phyloP scores from a whole-genome alignment of 83 land plant species.

The Picea abies region DNA sequence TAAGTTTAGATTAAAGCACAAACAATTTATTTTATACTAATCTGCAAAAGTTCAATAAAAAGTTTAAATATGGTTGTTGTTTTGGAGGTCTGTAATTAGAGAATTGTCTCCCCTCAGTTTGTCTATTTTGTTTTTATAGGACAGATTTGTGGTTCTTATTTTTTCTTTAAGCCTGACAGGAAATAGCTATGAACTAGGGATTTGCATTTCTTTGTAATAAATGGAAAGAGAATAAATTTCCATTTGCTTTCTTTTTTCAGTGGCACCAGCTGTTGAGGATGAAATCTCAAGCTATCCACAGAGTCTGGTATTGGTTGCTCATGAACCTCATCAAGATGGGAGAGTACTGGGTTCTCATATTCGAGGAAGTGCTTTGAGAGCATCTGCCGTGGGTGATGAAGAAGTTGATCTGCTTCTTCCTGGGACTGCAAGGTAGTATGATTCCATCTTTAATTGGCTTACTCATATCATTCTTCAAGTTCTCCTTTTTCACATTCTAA shows the following conservation, averaged over 20 bases:
- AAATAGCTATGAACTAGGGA: constrained; percentile 5
- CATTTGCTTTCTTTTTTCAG: constrained; percentile 10
- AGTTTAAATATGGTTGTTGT: neutral
- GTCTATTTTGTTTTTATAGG: neutral
- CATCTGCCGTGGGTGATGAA: constrained; percentile 67
- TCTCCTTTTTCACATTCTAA: neutral
- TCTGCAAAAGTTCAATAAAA: neutral
- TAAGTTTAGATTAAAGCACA: neutral
- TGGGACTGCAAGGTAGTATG: constrained; percentile 67
- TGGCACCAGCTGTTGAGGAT: constrained; percentile 51
- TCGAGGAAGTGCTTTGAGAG: constrained; percentile 67
- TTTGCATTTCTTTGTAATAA: constrained; percentile 1
- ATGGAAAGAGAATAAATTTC: constrained; percentile 9
- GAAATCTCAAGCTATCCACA: constrained; percentile 54
- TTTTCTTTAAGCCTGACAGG: neutral
- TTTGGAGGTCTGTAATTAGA: neutral
- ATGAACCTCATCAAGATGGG: constrained; percentile 53
- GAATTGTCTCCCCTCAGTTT: neutral
- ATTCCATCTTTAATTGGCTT: neutral
- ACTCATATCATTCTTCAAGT: neutral
- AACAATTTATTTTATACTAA: neutral
- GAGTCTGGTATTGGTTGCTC: constrained; percentile 71
- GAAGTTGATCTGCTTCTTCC: constrained; percentile 84
- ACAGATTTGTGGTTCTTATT: neutral
- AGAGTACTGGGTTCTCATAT: constrained; percentile 74